Percentiles rank a stretch among this genome's conserved stretches.
phyloP scores from a whole-genome alignment of 805 yeast species.

The Blastobotrys mokoenaii region DNA sequence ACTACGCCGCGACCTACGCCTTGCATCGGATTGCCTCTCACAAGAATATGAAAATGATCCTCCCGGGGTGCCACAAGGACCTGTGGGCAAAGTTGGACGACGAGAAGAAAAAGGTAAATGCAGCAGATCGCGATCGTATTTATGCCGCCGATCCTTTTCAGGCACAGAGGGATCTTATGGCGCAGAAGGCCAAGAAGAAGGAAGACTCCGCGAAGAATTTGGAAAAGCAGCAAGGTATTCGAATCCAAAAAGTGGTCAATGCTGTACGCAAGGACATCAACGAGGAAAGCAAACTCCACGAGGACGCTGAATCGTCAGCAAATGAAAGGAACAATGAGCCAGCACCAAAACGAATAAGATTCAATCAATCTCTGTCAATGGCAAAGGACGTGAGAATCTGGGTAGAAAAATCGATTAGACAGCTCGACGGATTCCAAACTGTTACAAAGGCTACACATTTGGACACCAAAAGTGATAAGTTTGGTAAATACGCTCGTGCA shows the following conservation, averaged over 20 bases:
- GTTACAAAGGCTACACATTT: conserved; percentile 27
- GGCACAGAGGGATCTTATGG: conserved; percentile 43
- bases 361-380: conserved; percentile 44
- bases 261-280: conserved; percentile 15
- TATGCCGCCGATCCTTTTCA: conserved; percentile 74
- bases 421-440: conserved; percentile 30
- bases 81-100: conserved; percentile 70
- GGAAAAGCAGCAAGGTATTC: conserved; percentile 7
- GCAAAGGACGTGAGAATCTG: conserved; percentile 51
- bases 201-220: conserved; percentile 9
- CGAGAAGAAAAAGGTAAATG: conserved; percentile 42
- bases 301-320: no score
- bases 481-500: conserved; percentile 9
- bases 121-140: conserved; percentile 41
- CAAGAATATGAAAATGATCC: conserved; percentile 77
- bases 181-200: conserved; percentile 23
- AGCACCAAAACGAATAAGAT: conserved; percentile 20
- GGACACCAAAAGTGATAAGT: conserved; percentile 9
- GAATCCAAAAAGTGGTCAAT: conserved; percentile 9
- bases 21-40: conserved; percentile 70
- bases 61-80: conserved; percentile 73
- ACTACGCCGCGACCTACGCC: conserved; percentile 83
- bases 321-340: background rate
- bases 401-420: conserved; percentile 51
- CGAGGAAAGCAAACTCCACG: background rate